These are phyloP conservation scores for Pulveroboletus sp. DNA, from an alignment of 768 basidiomycete genomes.

Conservation along the genomic window DNA sequence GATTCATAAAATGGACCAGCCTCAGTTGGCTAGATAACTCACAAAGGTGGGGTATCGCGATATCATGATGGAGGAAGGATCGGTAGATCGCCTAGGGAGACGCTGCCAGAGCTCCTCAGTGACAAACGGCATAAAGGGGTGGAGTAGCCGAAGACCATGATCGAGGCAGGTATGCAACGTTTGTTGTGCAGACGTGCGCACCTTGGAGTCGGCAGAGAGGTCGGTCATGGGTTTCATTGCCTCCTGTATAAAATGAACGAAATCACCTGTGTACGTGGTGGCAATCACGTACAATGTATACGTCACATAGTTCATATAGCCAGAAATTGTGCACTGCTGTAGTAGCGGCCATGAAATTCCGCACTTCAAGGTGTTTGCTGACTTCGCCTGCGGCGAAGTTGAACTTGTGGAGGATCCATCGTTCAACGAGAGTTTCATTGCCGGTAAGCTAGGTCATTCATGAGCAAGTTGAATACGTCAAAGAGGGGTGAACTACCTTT, in stretches of 20 bases:
- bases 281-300: conserved; percentile 76
- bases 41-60: conserved; percentile 78
- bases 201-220: conserved; percentile 54
- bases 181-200: conserved; percentile 83
- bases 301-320: conserved; percentile 98
- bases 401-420: conserved; percentile 93
- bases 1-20: neutral
- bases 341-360: conserved; percentile 94
- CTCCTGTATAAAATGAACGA: conserved; percentile 52
- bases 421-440: conserved; percentile 86
- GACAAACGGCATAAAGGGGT: conserved; percentile 99
- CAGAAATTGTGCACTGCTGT: conserved; percentile 87
- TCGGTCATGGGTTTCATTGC: conserved; percentile 99
- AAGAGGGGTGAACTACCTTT: conserved; percentile 45
- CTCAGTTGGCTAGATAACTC: conserved; percentile 27
- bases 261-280: neutral
- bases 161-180: conserved; percentile 95
- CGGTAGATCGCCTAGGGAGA: conserved; percentile 78
- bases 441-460: conserved; percentile 64
- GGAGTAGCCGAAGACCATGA: conserved; percentile 80
- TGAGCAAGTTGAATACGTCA: conserved; percentile 2
- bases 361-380: conserved; percentile 66
- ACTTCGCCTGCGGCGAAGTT: conserved; percentile 75
- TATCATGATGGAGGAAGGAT: conserved; percentile 85
- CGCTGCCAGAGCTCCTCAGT: conserved; percentile 99